Conservation (phyloP, 257 asterid species). For the Solanum commersonii region DNA sequence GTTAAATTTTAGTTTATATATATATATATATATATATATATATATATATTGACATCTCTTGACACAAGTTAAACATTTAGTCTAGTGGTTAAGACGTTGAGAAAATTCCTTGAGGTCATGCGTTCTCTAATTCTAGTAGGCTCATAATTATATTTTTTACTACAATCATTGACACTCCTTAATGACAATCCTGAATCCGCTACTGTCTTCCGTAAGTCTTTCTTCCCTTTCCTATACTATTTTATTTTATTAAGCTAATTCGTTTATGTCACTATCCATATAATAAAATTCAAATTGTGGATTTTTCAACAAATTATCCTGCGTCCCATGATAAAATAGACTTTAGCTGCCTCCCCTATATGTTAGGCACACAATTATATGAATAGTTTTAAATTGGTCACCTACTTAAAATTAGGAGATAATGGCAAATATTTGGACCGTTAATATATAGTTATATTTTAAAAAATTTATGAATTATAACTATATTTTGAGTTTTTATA, state of each 20-base stretch:
- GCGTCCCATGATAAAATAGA: not conserved
- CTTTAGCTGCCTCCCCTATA: not conserved
- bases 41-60: too few species aligned
- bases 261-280: not conserved
- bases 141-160: not conserved
- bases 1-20: too few species aligned
- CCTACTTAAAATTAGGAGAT: not conserved
- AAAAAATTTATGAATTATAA: not conserved
- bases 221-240: too few species aligned
- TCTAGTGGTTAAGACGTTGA: too few species aligned
- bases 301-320: not conserved
- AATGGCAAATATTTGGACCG: not conserved
- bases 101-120: too few species aligned
- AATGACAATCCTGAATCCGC: too few species aligned
- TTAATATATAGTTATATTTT: not conserved
- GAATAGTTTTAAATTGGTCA: not conserved
- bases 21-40: too few species aligned
- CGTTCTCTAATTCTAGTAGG: too few species aligned
- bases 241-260: too few species aligned
- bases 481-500: not conserved
- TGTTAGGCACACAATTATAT: not conserved
- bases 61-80: too few species aligned
- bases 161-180: too few species aligned
- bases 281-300: not conserved
- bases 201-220: too few species aligned